A percentile compares a stretch with the other conserved stretches of the same genome.
Evolutionary conservation across 257 asterid species (phyloP).

Genomic region (Cruciata laevipes): DNA sequence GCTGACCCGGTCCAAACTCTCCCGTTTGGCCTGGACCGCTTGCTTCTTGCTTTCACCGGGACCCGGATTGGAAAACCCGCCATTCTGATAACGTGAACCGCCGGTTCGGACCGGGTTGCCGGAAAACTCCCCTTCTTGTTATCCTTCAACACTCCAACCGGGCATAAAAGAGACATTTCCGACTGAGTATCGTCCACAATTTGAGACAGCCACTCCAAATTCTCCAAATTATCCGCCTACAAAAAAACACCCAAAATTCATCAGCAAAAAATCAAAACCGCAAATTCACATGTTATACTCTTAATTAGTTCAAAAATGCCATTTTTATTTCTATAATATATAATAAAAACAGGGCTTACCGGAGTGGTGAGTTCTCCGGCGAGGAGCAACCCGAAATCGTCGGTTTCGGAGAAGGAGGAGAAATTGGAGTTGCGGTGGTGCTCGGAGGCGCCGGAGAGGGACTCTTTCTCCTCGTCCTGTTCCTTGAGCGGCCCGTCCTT

Average conservation of each 20-base stretch:
- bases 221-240: slow-evolving; percentile 35
- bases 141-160: slow-evolving; percentile 15
- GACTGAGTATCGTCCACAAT: slow-evolving; percentile 31
- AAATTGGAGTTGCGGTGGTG: slow-evolving; percentile 35
- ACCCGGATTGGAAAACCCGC: slow-evolving; percentile 22
- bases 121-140: slow-evolving; percentile 4
- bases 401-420: slow-evolving; percentile 48
- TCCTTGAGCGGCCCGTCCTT: slow-evolving; percentile 36
- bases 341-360: slow-evolving; percentile 32
- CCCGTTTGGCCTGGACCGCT: slow-evolving; percentile 22
- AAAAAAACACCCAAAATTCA: not conserved
- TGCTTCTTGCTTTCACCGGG: slow-evolving; percentile 26
- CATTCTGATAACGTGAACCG: slow-evolving; percentile 7
- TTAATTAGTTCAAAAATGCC: not conserved
- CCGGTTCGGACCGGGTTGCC: slow-evolving; percentile 16
- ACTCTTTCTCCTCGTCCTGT: slow-evolving; percentile 30
- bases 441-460: slow-evolving; percentile 13
- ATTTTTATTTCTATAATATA: not conserved
- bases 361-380: slow-evolving; percentile 62
- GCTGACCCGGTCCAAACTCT: slow-evolving; percentile 22
- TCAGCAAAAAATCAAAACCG: not conserved
- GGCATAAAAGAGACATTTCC: slow-evolving; percentile 20
- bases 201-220: slow-evolving; percentile 37
- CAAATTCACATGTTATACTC: not conserved
- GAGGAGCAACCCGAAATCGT: slow-evolving; percentile 52